These are phyloP conservation scores for Ogataea ramenticola DNA, from an alignment of 805 yeast genomes.

Conservation along the genomic window DNA sequence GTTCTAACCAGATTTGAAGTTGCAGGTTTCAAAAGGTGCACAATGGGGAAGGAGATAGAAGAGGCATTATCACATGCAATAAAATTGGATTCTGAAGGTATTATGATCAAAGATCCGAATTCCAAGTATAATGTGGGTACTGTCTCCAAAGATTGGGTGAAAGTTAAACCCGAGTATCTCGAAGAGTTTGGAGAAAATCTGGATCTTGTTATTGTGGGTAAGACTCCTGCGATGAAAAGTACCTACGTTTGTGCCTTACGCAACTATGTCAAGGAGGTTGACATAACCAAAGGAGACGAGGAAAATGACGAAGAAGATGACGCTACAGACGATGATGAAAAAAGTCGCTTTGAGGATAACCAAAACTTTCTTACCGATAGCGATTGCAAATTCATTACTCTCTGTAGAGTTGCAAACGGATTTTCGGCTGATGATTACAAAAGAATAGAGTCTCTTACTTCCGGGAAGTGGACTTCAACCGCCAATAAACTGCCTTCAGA, in stretches of 20 bases:
- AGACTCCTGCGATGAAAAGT: constrained; percentile 62
- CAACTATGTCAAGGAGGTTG: constrained; percentile 11
- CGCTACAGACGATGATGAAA: background rate
- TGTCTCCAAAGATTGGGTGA: constrained; percentile 62
- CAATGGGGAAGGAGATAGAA: constrained; percentile 45
- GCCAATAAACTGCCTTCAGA: constrained; percentile 36
- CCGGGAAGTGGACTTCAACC: constrained; percentile 52
- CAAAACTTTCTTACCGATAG: background rate
- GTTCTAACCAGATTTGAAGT: constrained; percentile 44
- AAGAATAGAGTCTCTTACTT: constrained; percentile 47
- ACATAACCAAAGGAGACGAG: too few relatives aligned
- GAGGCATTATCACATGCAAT: constrained; percentile 52
- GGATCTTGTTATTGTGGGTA: constrained; percentile 76
- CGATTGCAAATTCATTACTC: constrained; percentile 44
- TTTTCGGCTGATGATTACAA: constrained; percentile 57
- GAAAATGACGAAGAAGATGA: constrained; percentile 4
- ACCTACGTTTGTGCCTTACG: constrained; percentile 70
- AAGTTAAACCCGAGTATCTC: constrained; percentile 86
- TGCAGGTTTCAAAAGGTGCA: constrained; percentile 32
- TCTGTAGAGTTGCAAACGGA: constrained; percentile 83
- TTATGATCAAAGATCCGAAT: constrained; percentile 61
- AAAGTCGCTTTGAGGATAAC: background rate
- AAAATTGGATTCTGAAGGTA: constrained; percentile 66
- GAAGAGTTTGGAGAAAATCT: constrained; percentile 81
- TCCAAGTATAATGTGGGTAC: constrained; percentile 56